Evolutionary conservation across 2,329 filamentous ascomycete species (phyloP).

Genomic region (Aspergillus aculeatus): DNA sequence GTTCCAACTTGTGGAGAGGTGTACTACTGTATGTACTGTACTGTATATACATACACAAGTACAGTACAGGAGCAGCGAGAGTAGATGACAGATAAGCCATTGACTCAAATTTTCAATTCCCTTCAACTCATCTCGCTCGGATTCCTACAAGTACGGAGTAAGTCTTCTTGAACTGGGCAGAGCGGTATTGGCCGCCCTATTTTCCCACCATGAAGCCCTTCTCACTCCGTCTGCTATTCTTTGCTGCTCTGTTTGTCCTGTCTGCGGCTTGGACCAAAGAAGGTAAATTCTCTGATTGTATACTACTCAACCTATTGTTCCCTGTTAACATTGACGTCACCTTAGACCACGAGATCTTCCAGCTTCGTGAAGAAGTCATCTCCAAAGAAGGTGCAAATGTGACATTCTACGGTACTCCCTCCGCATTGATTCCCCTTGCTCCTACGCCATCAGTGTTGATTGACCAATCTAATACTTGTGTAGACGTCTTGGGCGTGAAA

Average conservation of each 20-base stretch:
- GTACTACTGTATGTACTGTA: no score
- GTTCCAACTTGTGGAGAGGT: no score
- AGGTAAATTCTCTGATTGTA: slow-evolving; percentile 53
- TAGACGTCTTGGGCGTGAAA: slow-evolving; percentile 76
- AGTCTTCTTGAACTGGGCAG: slow-evolving; percentile 13
- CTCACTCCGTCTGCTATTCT: slow-evolving; percentile 62
- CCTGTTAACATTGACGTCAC: slow-evolving; percentile 5
- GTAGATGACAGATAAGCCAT: slow-evolving; percentile 11
- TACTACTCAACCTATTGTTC: neutral
- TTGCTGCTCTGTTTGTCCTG: slow-evolving; percentile 67
- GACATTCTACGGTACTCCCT: slow-evolving; percentile 74
- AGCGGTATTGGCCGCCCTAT: slow-evolving; percentile 27
- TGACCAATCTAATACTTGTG: slow-evolving; percentile 1
- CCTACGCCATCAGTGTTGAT: neutral
- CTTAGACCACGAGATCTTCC: slow-evolving; percentile 95
- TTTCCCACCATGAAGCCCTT: slow-evolving; percentile 66
- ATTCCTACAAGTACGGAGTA: neutral
- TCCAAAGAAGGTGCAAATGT: slow-evolving; percentile 71
- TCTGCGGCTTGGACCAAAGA: slow-evolving; percentile 82
- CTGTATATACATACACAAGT: no score
- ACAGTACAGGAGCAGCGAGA: no score
- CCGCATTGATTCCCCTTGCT: neutral
- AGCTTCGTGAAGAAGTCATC: slow-evolving; percentile 81
- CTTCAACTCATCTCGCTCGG: neutral
- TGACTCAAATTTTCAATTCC: no score